Base-by-base conservation (phyloP, 495 filamentous ascomycete species). In the Penicillium roqueforti region DNA sequence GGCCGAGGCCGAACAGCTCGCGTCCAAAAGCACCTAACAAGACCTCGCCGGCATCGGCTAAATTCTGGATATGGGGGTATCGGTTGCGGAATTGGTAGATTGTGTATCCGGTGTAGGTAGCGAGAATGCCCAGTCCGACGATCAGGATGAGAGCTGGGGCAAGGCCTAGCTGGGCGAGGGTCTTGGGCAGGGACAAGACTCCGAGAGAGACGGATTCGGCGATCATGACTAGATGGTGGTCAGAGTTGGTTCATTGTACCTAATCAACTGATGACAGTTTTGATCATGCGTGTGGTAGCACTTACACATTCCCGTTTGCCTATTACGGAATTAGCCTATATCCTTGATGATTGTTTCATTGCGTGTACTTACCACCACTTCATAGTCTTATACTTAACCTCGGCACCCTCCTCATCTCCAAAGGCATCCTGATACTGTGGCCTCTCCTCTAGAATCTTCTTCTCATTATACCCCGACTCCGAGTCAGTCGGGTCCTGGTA, bases 21-120 rank as follows among this genome's bases (percentile, higher is more conserved):
- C 83, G 82, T 0, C 87, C 86, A 28, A 81, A 68, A 4, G 59
- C 70, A 4, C 86, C 87, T 63, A 84, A 75, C 39, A 91, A 73
- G 51, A 92, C 69, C 22, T 80, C 68, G n/a, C 85, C 84, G 1
- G 81, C 86, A 58, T 93, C 87, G n/a, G 83, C 84, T 60, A 90
- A 84, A 67, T 83, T 82, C 58, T 82, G 72, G n/a, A 91, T 80
- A 14, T 83, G 71, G 3, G 66, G 66, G 29, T 74, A 72, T 10
- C 57, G 59, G 25, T 58, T 51, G n/a, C 60, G 59, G 56, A 72
- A 68, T 44, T 71, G 66, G 16, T 53, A 61, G 32, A 74, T 67
- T 1, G 68, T 57, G 51, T 68, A 71, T 32, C 64, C 68, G 14
- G 69, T 67, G 37, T 72, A 72, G 1, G 84, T 85, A 37, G 87